Base-by-base conservation (phyloP, 306 rosid genomes). In the Quercus glauca region DNA sequence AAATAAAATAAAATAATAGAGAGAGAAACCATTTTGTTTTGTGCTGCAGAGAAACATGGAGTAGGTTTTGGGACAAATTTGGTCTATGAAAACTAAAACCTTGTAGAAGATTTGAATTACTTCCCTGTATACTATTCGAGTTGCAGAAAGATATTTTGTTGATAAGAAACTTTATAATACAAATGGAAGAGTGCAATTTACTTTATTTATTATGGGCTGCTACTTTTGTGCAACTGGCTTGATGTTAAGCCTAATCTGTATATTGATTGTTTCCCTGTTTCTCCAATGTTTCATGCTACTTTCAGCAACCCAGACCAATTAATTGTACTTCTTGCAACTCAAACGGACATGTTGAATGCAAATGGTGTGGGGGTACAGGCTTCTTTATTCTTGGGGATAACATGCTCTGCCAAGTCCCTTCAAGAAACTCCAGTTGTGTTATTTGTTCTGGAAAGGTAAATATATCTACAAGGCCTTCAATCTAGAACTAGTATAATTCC, bases 331-430 rank as follows among this genome's bases (percentile, higher is more conserved):
- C 99, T 55, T 92, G 99, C 90, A 73, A 87, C 80, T 88, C 97
- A 20, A 90, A 90, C 51, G 97, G 99, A 59, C 88, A 86, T 81
- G 81, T 87, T 15, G 99, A 94, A 71, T 94, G 97, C 80, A 83
- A 88, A 91, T 96, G 99, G 99, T 96, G 99, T 56, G 82, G 86
- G 13, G 98, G 97, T 45, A 96, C 98, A 3, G 99, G 98, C 51
- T 96, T 96, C 78, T 93, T 96, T 67, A 88, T 93, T 82, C 87
- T 96, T 37, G 99, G 99, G 3, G 97, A 93, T 80, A 87, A 91
- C 73, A 91, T 96, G 99, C 99, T 96, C n/a, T 93, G 98, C 78
- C 96, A 93, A 91, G 98, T 93, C 33, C 97, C 97, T 59, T 93
- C 98, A 77, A 93, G 87, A 87, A 93, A 90, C 89, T 87, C 91